Conservation (phyloP, 2,329 filamentous ascomycete species). For the Aspergillus tanneri region DNA sequence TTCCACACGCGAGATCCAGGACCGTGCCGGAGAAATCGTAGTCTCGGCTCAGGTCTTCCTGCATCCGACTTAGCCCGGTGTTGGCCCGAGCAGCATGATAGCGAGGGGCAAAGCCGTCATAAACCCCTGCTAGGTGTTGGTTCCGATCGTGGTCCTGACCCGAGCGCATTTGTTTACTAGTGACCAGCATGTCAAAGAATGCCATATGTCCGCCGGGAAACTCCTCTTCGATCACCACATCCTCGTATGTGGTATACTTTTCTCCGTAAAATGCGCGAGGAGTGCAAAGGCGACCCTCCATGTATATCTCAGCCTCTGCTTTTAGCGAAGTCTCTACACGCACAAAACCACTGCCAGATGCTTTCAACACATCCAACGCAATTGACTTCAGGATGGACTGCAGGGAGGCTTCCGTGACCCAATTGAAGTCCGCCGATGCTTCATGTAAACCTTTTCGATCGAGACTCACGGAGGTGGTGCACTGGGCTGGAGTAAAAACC, state of each 20-base stretch:
- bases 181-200: constrained; percentile 13
- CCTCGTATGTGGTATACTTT: not conserved
- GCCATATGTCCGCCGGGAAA: constrained; percentile 11
- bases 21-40: constrained; percentile 5
- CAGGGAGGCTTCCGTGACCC: too few relatives aligned
- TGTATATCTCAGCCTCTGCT: not conserved
- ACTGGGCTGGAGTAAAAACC: too few relatives aligned
- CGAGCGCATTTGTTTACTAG: constrained; percentile 9
- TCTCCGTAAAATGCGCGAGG: not conserved
- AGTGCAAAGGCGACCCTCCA: not conserved
- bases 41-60: not conserved
- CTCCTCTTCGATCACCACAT: constrained; percentile 5
- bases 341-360: too few relatives aligned
- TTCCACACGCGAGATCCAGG: constrained; percentile 6
- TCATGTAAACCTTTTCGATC: too few relatives aligned
- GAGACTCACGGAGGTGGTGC: too few relatives aligned
- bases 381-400: too few relatives aligned
- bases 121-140: not conserved
- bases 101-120: constrained; percentile 1
- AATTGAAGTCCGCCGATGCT: too few relatives aligned
- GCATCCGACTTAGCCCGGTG: not conserved
- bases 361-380: too few relatives aligned
- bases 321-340: too few relatives aligned
- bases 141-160: not conserved
- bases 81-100: not conserved